Conservation (phyloP, 2,329 filamentous ascomycete genomes). For the Aspergillus pseudotamarii region DNA sequence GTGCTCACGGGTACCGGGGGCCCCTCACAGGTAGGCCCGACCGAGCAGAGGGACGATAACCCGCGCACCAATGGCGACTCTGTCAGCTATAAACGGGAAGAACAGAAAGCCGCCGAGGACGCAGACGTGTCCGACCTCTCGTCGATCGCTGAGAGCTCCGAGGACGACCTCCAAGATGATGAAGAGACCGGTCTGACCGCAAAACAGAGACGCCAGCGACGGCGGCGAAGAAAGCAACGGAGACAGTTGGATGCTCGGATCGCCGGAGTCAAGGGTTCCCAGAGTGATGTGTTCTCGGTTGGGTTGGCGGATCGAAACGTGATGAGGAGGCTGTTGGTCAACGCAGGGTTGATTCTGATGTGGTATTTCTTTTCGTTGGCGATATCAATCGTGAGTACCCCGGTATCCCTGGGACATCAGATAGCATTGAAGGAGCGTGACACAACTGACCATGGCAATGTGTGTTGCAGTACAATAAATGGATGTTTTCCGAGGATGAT, state of each 20-base stretch:
- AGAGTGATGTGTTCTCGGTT: slow-evolving; percentile 63
- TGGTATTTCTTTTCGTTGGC: slow-evolving; percentile 94
- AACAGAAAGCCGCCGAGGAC: slow-evolving; percentile 39
- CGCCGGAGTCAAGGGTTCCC: slow-evolving; percentile 62
- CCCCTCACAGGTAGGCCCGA: slow-evolving; percentile 45
- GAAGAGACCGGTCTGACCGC: slow-evolving; percentile 86
- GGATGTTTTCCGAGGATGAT: slow-evolving; percentile 91
- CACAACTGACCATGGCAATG: background rate
- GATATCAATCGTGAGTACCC: slow-evolving; percentile 76
- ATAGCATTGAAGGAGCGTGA: background rate
- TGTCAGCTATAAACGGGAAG: slow-evolving; percentile 33
- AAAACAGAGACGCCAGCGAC: slow-evolving; percentile 67
- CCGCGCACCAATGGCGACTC: slow-evolving; percentile 28
- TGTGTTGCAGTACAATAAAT: slow-evolving; percentile 84
- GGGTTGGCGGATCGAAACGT: slow-evolving; percentile 74
- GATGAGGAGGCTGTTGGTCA: slow-evolving; percentile 68
- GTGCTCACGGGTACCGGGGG: slow-evolving; percentile 49
- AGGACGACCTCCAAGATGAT: slow-evolving; percentile 78
- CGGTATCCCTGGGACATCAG: background rate
- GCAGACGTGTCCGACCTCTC: slow-evolving; percentile 45
- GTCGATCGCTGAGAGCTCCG: slow-evolving; percentile 56
- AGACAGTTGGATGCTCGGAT: slow-evolving; percentile 72
- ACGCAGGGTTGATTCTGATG: slow-evolving; percentile 76
- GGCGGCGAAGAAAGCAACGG: slow-evolving; percentile 68
- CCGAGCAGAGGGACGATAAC: slow-evolving; percentile 41